These are phyloP conservation scores for Fusarium tricinctum DNA, from an alignment of 2,329 filamentous ascomycete genomes.

Conservation along the genomic window DNA sequence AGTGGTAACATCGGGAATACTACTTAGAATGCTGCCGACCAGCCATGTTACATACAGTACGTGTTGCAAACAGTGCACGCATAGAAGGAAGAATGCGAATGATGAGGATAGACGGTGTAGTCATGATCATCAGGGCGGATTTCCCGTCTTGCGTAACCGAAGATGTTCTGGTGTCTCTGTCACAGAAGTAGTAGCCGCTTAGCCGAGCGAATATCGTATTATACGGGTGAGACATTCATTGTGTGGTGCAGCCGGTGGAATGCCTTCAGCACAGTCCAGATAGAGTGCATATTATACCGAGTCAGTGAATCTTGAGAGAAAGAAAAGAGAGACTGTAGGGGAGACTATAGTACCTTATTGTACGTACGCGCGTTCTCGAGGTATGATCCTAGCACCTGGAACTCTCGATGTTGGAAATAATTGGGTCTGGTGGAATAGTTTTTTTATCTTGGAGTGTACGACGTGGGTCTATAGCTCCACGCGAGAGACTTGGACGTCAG, in stretches of 20 bases:
- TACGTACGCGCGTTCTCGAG: conserved; percentile 41
- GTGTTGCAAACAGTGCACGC: neutral
- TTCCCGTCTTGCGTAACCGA: conserved; percentile 13
- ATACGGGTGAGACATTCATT: conserved; percentile 11
- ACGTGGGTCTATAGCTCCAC: conserved; percentile 18
- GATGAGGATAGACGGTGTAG: conserved; percentile 20
- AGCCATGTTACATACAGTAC: conserved; percentile 2
- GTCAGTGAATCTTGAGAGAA: neutral
- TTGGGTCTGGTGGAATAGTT: conserved; percentile 29
- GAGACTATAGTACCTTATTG: neutral
- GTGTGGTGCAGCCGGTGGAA: neutral
- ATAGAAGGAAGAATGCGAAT: conserved; percentile 7
- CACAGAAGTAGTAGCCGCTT: conserved; percentile 23
- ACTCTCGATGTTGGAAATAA: conserved; percentile 35
- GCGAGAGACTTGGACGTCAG: conserved; percentile 7
- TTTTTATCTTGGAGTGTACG: conserved; percentile 5
- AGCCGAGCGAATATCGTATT: conserved; percentile 1
- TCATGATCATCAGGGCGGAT: conserved; percentile 27
- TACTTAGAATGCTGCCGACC: conserved; percentile 11
- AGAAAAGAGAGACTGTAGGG: neutral
- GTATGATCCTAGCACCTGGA: conserved; percentile 22
- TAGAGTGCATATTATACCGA: neutral
- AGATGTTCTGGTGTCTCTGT: conserved; percentile 3
- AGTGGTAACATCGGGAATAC: conserved; percentile 27
- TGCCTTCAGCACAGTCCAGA: neutral